Evolutionary conservation across 768 basidiomycete species (phyloP).

Genomic region (Tylopilus felleus): DNA sequence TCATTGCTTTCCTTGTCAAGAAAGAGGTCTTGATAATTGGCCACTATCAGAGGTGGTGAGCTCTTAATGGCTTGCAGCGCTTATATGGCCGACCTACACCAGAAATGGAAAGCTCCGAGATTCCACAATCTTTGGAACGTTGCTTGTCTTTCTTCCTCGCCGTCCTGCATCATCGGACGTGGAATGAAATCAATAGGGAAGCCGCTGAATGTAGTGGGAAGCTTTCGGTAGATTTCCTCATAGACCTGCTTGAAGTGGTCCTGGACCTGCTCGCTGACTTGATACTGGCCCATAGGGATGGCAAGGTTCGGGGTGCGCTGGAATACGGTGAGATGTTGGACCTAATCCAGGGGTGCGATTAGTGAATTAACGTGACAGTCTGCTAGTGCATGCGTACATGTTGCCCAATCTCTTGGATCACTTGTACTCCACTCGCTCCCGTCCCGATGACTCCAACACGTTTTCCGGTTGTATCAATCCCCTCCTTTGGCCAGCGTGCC

Average conservation of each 20-base stretch:
- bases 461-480: constrained; percentile 12
- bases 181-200: constrained; percentile 1
- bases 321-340: constrained; percentile 6
- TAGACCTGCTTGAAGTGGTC: constrained; percentile 10
- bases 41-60: neutral
- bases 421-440: constrained; percentile 15
- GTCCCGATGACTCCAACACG: constrained; percentile 18
- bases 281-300: constrained; percentile 10
- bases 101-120: neutral
- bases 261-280: constrained; percentile 7
- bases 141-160: constrained; percentile 8
- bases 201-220: neutral
- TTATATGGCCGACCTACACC: neutral
- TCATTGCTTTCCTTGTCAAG: neutral
- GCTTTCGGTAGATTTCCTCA: constrained; percentile 7
- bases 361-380: neutral
- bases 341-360: neutral
- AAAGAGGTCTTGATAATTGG: constrained; percentile 8
- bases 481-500: constrained; percentile 12
- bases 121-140: neutral
- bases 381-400: constrained; percentile 1
- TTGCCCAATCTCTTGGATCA: constrained; percentile 12
- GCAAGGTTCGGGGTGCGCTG: constrained; percentile 18
- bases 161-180: constrained; percentile 6
- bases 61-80: neutral